Evolutionary conservation across 2,329 filamentous ascomycete genomes (phyloP).

Genomic region (Purpureocillium lavendulum): DNA sequence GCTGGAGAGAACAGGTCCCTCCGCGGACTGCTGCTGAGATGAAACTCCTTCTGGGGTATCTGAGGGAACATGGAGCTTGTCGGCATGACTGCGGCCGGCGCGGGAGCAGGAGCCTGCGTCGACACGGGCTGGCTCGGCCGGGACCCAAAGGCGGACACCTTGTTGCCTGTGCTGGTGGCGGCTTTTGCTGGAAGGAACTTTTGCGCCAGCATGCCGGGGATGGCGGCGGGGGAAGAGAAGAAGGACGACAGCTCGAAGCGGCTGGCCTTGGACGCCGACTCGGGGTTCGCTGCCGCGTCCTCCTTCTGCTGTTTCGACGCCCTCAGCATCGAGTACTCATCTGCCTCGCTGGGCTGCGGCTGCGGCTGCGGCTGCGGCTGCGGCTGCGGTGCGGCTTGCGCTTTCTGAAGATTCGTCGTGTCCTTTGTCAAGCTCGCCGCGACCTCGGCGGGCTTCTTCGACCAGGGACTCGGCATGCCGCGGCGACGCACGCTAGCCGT

Average conservation of each 20-base stretch:
- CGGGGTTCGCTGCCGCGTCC: constrained; percentile 9
- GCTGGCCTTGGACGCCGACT: constrained; percentile 18
- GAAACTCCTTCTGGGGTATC: constrained; percentile 21
- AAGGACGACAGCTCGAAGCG: constrained; percentile 44
- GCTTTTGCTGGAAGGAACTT: constrained; percentile 20
- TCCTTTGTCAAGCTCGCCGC: constrained; percentile 3
- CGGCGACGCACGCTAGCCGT: constrained; percentile 12
- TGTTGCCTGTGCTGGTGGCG: constrained; percentile 3
- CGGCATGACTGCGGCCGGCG: constrained; percentile 15
- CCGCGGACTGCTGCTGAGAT: constrained; percentile 20
- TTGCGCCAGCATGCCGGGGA: constrained; percentile 24
- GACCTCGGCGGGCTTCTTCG: constrained; percentile 11
- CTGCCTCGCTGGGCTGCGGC: constrained; percentile 15
- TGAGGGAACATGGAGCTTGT: constrained; percentile 33
- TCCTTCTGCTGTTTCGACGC: constrained; percentile 15
- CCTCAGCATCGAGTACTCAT: constrained; percentile 36
- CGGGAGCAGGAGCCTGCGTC: constrained; percentile 6
- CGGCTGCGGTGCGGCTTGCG: background rate
- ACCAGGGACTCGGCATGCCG: constrained; percentile 32
- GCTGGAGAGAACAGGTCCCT: constrained; percentile 28
- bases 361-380: constrained; percentile 2
- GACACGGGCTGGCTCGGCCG: constrained; percentile 9
- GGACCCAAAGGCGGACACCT: constrained; percentile 3
- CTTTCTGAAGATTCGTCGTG: too few relatives aligned
- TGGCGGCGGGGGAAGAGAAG: constrained; percentile 46